Base-by-base conservation (phyloP, 2,329 filamentous ascomycete genomes). In the Ophiostoma piceae region DNA sequence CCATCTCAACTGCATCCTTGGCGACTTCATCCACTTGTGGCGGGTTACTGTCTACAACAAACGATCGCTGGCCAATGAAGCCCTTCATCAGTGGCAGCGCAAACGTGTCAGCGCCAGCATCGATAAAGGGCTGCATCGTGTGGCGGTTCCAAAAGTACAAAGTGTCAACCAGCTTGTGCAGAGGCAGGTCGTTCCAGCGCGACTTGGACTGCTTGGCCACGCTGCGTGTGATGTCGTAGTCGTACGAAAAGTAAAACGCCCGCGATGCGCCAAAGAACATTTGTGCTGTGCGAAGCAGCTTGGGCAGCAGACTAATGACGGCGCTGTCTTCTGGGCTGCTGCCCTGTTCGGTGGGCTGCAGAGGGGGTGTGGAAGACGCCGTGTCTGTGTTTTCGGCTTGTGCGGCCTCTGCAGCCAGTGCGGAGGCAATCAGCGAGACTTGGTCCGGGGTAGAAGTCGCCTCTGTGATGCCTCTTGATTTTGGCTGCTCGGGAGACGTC, bases 211-310 rank as follows among this genome's bases (percentile, higher is more conserved):
- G 77, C 69, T 77, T 82, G 2, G 80, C 79, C 69, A 88, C 75
- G 72, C 85, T 88, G 70, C 90, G 86, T 0, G 95, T 98, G 67
- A 99, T 86, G 77, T 99, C 94, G 77, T 94, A 86, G 73, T 99
- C 95, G 78, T 99, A 97, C 0, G 94, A 94, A 78, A 94, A 99
- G 82, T 90, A 98, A 79, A 97, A 98, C 77, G 92, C 97, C 73
- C 86, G 85, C 0, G 90, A 93, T 3, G 88, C 85, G 0, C 91
- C 89, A 76, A 97, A 94, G 71, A 97, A 87, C 69, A 98, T 87
- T 76, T 92, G 92, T 1, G 92, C 89, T 41, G 92, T 96, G 57
- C 90, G 87, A 60, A 99, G 79, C 54, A 98, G 83, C 76, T 97
- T 96, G 1, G 94, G 94, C 12, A 96, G 82, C 41, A 98, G 79